Evolutionary conservation across 306 rosid genomes (phyloP).

Genomic region (Trifolium repens): DNA sequence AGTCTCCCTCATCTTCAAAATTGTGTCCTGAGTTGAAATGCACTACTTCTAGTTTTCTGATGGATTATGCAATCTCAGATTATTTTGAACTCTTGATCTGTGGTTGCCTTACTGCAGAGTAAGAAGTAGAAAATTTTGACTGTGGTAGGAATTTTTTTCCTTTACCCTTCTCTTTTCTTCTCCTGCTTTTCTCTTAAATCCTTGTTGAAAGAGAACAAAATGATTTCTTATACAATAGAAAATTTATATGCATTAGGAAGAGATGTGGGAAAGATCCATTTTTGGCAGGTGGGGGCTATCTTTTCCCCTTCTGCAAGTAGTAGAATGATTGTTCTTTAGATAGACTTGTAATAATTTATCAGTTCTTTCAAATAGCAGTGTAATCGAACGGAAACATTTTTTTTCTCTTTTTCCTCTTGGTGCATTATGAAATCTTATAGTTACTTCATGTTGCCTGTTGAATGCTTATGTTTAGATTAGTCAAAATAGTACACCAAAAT

Average conservation of each 20-base stretch:
- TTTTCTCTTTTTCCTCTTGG: neutral
- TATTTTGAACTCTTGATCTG: slow-evolving; percentile 48
- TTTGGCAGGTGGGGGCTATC: slow-evolving; percentile 67
- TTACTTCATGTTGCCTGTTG: neutral
- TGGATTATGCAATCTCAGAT: slow-evolving; percentile 52
- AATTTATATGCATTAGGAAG: slow-evolving; percentile 61
- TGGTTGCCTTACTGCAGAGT: slow-evolving; percentile 57
- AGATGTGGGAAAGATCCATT: slow-evolving; percentile 60
- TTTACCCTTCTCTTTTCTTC: neutral
- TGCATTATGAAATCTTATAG: slow-evolving; percentile 14
- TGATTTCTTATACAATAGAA: slow-evolving; percentile 66
- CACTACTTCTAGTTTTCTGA: slow-evolving; percentile 63
- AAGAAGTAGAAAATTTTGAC: slow-evolving; percentile 85
- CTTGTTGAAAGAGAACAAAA: slow-evolving; percentile 58
- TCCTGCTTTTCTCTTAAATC: slow-evolving; percentile 42
- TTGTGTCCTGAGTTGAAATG: slow-evolving; percentile 76
- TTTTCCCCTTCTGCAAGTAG: slow-evolving; percentile 54
- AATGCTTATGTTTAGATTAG: neutral
- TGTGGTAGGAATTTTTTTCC: slow-evolving; percentile 53
- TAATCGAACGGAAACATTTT: slow-evolving; percentile 48
- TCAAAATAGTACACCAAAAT: neutral
- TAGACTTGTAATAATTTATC: slow-evolving; percentile 71
- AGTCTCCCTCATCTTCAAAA: slow-evolving; percentile 78
- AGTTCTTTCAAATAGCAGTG: slow-evolving; percentile 51
- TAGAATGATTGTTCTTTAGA: slow-evolving; percentile 61